These are phyloP conservation scores for Vanderwaltozyma yarrowii DNA, from an alignment of 805 yeast genomes.

Conservation along the genomic window DNA sequence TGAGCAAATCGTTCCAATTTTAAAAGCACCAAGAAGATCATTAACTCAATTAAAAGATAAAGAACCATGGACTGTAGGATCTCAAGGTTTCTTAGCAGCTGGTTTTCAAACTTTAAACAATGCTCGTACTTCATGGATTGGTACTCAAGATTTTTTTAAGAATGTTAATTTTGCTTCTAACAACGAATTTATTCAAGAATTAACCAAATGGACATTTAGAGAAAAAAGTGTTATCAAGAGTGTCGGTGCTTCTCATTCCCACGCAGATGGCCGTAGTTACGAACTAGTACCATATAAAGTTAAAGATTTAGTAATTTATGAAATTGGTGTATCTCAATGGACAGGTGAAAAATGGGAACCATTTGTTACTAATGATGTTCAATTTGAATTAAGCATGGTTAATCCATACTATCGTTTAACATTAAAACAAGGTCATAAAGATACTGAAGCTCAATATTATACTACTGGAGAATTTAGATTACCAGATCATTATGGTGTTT, in stretches of 20 bases:
- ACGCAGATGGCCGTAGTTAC: constrained; percentile 34
- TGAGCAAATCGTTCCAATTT: constrained; percentile 58
- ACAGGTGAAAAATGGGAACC: constrained; percentile 60
- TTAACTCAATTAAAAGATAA: constrained; percentile 50
- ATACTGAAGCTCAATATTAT: constrained; percentile 39
- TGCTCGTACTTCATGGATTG: constrained; percentile 75
- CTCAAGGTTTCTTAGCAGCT: constrained; percentile 65
- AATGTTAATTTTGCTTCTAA: constrained; percentile 30
- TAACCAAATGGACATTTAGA: constrained; percentile 66
- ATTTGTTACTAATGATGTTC: constrained; percentile 51
- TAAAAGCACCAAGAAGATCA: constrained; percentile 57
- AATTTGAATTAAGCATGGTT: constrained; percentile 77
- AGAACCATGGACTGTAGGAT: constrained; percentile 69
- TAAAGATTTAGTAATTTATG: constrained; percentile 56
- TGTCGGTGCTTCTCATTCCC: constrained; percentile 44
- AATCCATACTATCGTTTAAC: constrained; percentile 90
- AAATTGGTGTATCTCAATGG: constrained; percentile 40
- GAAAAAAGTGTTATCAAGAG: constrained; percentile 53
- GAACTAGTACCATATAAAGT: constrained; percentile 52
- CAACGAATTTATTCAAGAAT: constrained; percentile 33
- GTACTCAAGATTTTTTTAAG: constrained; percentile 48
- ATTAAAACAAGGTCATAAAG: constrained; percentile 37
- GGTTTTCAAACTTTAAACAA: constrained; percentile 73
- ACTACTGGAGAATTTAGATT: constrained; percentile 46
- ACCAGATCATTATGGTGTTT: constrained; percentile 97